Percentiles rank a stretch among this genome's conserved stretches.
phyloP scores from a whole-genome alignment of 495 filamentous ascomycete species.

The Podospora comata region DNA sequence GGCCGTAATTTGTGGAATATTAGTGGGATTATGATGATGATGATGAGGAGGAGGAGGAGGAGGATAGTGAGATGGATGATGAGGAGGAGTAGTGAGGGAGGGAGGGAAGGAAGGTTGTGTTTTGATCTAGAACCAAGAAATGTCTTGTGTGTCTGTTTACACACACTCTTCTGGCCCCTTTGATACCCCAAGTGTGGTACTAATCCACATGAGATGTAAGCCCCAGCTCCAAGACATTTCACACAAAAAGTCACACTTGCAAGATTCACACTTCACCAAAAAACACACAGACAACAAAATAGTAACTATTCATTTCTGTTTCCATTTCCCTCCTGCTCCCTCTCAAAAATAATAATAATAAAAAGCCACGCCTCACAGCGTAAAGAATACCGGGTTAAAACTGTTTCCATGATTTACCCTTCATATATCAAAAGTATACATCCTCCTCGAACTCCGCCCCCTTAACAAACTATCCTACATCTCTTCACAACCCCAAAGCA shows the following conservation, averaged over 20 bases:
- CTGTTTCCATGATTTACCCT: neutral
- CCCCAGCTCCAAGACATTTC: no score
- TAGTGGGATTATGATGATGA: no score
- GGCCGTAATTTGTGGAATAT: no score
- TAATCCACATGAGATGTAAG: no score
- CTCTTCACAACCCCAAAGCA: constrained; percentile 31
- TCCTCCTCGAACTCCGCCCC: neutral
- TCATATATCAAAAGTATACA: neutral
- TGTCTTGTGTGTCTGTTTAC: no score
- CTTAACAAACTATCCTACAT: neutral
- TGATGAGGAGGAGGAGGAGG: no score
- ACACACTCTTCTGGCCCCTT: no score
- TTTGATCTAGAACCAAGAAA: no score
- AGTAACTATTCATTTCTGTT: neutral
- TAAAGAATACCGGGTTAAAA: neutral
- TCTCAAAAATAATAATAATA: neutral
- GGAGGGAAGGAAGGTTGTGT: no score
- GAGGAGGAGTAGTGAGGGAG: no score
- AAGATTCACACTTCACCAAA: neutral
- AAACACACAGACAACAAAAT: neutral
- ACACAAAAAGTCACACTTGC: neutral
- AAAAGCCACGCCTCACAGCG: neutral
- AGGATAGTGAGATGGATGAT: no score
- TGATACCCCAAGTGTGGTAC: no score
- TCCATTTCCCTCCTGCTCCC: neutral